These are phyloP conservation scores for Chrysochromulina parva DNA, from an alignment of 78 protist species.

Conservation along the genomic window DNA sequence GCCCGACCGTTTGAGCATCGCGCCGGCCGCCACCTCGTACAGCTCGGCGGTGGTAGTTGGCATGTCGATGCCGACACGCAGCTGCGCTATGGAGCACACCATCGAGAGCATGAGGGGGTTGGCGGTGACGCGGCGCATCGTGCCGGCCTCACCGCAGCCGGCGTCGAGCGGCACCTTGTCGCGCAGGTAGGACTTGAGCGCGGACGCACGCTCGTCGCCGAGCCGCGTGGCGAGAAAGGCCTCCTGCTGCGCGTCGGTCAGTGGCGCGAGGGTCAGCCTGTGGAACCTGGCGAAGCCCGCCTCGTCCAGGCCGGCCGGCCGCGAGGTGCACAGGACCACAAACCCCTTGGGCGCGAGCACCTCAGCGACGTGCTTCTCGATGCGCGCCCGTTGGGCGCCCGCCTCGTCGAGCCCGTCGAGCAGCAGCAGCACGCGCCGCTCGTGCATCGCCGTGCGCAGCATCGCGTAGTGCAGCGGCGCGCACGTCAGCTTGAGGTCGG, in stretches of 20 bases:
- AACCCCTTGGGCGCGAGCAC: not conserved
- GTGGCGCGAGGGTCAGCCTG: not conserved
- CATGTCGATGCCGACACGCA: not conserved
- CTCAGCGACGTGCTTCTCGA: not conserved
- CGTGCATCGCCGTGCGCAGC: not conserved
- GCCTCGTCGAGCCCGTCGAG: constrained; percentile 9
- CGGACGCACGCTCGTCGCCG: no score
- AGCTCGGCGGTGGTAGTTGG: not conserved
- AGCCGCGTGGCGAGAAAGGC: not conserved
- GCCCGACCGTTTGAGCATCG: not conserved
- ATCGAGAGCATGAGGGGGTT: not conserved
- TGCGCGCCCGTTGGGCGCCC: not conserved
- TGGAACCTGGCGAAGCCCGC: not conserved
- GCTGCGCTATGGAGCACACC: not conserved
- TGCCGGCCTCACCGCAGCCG: not conserved
- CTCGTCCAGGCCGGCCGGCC: not conserved
- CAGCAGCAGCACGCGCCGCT: not conserved
- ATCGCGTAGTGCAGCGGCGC: not conserved
- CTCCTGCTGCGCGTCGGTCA: not conserved
- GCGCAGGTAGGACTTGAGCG: not conserved
- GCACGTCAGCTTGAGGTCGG: not conserved
- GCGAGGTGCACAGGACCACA: not conserved
- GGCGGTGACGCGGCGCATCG: not conserved
- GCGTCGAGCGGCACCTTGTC: not conserved
- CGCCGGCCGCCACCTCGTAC: not conserved